These are phyloP conservation scores for Sporothrix phasma DNA, from an alignment of 2,329 filamentous ascomycete species.

Conservation along the genomic window DNA sequence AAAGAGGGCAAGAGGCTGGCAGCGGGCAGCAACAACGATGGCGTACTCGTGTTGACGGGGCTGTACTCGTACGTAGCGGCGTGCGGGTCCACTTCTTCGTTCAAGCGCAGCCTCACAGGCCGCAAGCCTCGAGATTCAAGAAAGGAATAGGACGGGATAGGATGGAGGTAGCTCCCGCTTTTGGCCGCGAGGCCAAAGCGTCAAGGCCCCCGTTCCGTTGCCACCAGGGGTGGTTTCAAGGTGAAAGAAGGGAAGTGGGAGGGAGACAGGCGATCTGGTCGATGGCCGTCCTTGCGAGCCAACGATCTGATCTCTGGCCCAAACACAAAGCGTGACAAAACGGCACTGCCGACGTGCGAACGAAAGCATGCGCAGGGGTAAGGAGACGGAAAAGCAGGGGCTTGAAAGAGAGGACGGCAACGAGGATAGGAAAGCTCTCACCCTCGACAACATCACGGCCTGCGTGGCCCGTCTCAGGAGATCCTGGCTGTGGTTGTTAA, in stretches of 20 bases:
- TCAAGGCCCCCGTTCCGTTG: neutral
- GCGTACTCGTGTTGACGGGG: too few relatives aligned
- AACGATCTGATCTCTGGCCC: neutral
- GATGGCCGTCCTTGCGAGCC: neutral
- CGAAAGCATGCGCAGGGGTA: neutral
- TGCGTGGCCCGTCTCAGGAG: constrained; percentile 51
- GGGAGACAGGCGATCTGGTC: neutral
- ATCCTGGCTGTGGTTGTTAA: constrained; percentile 33
- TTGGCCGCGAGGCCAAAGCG: neutral
- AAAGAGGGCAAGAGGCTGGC: neutral
- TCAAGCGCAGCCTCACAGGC: neutral
- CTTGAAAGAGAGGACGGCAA: neutral
- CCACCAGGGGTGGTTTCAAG: neutral
- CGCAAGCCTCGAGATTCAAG: neutral
- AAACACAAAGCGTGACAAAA: neutral
- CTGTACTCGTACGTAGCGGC: too few relatives aligned
- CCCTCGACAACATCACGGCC: constrained; percentile 53
- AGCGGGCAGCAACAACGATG: neutral
- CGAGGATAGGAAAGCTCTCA: constrained; percentile 23
- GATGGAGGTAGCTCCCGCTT: neutral
- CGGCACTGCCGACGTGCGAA: neutral
- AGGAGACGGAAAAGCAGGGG: neutral
- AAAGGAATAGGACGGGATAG: neutral
- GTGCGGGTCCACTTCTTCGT: neutral
- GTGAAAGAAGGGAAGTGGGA: neutral